Evolutionary conservation across 805 yeast species (phyloP).

Genomic region (Ogataea haglerorum): DNA sequence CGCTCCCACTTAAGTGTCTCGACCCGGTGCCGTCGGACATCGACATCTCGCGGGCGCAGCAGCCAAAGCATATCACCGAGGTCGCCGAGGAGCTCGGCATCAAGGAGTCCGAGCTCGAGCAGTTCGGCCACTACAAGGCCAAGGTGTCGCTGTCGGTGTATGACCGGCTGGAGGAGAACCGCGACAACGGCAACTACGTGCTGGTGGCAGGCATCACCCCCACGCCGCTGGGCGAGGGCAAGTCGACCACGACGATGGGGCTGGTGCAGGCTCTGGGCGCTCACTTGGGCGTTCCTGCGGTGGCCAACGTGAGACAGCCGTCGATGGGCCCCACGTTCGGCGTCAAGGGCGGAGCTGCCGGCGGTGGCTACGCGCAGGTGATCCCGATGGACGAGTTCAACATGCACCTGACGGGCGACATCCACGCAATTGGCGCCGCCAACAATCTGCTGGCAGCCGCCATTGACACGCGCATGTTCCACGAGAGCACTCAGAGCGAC

Average conservation of each 20-base stretch:
- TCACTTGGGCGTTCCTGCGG: constrained; percentile 61
- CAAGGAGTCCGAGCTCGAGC: constrained; percentile 64
- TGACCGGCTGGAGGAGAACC: constrained; percentile 55
- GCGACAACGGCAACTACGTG: constrained; percentile 65
- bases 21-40: constrained; percentile 79
- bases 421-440: constrained; percentile 81
- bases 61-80: constrained; percentile 64
- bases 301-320: constrained; percentile 84
- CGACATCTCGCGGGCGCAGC: constrained; percentile 72
- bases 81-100: constrained; percentile 71
- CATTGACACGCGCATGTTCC: constrained; percentile 82
- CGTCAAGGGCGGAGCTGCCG: constrained; percentile 88
- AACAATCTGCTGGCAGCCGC: constrained; percentile 82
- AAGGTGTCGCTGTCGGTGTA: constrained; percentile 64
- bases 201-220: constrained; percentile 84
- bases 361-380: constrained; percentile 85
- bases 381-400: constrained; percentile 88
- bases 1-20: constrained; percentile 53
- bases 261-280: constrained; percentile 79
- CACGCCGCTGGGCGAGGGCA: constrained; percentile 84
- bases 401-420: constrained; percentile 83
- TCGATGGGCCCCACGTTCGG: constrained; percentile 90
- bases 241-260: constrained; percentile 81
- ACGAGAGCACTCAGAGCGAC: constrained; percentile 70
- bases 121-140: constrained; percentile 73